These are phyloP conservation scores for Ganoderma lingzhi DNA, from an alignment of 1,284 basidiomycete species.

Conservation along the genomic window DNA sequence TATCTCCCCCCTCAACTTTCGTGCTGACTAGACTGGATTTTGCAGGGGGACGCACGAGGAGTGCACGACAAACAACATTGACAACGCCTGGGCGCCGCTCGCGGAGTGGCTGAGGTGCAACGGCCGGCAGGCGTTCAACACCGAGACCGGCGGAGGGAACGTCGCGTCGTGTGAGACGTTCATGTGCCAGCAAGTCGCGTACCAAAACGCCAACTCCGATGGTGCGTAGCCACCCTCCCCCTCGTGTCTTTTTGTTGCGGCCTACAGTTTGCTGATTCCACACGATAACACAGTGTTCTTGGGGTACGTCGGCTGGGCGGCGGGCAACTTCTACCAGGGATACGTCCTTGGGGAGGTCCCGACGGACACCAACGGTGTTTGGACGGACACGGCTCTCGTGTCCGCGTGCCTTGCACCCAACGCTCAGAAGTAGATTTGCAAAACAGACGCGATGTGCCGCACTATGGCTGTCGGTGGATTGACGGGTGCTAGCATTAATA, in stretches of 20 bases:
- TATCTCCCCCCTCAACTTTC: slow-evolving; percentile 24
- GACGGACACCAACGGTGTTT: slow-evolving; percentile 43
- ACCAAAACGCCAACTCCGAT: slow-evolving; percentile 59
- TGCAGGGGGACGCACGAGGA: slow-evolving; percentile 47
- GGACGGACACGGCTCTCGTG: slow-evolving; percentile 53
- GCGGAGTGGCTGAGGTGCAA: slow-evolving; percentile 58
- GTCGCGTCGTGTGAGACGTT: slow-evolving; percentile 54
- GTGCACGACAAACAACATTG: slow-evolving; percentile 62
- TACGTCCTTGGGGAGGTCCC: slow-evolving; percentile 51
- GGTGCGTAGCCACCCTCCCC: slow-evolving; percentile 39
- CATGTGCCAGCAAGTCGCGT: slow-evolving; percentile 58
- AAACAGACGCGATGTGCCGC: not conserved
- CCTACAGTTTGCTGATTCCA: not conserved
- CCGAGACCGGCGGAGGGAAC: slow-evolving; percentile 69
- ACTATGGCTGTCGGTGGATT: not conserved
- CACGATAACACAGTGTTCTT: slow-evolving; percentile 41
- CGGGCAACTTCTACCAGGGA: slow-evolving; percentile 44
- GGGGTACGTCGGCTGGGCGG: slow-evolving; percentile 57
- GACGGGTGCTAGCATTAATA: not conserved
- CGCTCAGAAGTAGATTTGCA: slow-evolving; percentile 14
- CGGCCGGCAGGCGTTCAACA: slow-evolving; percentile 67
- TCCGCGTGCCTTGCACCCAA: slow-evolving; percentile 50
- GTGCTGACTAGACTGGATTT: not conserved
- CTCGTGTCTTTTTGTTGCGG: not conserved
- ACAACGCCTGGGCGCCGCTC: slow-evolving; percentile 55